A percentile compares a stretch with the other conserved stretches of the same genome.
These are phyloP conservation scores for barley (Hordeum vulgare) DNA, from an alignment of 176 grass and related monocot species.

Conservation along the genomic window DNA sequence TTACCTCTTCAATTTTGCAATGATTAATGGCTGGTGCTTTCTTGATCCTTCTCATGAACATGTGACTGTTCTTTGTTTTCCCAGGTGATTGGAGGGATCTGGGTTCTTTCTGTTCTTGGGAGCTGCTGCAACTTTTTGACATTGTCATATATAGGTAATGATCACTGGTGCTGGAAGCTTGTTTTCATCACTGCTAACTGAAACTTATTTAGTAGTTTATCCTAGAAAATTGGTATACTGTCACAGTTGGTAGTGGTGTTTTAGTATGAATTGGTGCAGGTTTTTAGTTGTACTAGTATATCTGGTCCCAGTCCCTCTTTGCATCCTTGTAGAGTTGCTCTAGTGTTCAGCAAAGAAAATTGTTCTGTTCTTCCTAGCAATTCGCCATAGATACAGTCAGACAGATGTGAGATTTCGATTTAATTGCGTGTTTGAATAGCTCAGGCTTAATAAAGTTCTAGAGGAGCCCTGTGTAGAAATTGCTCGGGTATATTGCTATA, in stretches of 20 bases:
- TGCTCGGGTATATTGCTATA: not conserved
- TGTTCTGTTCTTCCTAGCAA: not conserved
- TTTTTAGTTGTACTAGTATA: not conserved
- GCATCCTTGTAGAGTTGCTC: not conserved
- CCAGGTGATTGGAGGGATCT: slow-evolving; percentile 56
- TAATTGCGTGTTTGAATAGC: not conserved
- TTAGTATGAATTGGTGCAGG: not conserved
- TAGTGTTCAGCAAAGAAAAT: not conserved
- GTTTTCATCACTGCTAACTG: not conserved
- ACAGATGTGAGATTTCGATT: not conserved
- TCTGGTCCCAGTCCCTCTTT: not conserved
- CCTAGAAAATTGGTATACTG: not conserved
- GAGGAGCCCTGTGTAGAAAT: not conserved
- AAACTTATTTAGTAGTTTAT: too few relatives aligned
- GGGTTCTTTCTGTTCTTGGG: slow-evolving; percentile 56
- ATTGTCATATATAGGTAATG: slow-evolving; percentile 68
- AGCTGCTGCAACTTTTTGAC: slow-evolving; percentile 65
- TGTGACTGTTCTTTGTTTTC: not conserved
- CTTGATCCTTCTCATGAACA: not conserved
- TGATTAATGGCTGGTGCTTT: not conserved
- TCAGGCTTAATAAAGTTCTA: not conserved
- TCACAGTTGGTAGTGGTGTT: not conserved
- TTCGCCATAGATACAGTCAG: not conserved
- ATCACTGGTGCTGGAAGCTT: not conserved
- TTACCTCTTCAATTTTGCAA: not conserved